Conservation (phyloP, 2,329 filamentous ascomycete genomes). For the Leptographium wingfieldii region DNA sequence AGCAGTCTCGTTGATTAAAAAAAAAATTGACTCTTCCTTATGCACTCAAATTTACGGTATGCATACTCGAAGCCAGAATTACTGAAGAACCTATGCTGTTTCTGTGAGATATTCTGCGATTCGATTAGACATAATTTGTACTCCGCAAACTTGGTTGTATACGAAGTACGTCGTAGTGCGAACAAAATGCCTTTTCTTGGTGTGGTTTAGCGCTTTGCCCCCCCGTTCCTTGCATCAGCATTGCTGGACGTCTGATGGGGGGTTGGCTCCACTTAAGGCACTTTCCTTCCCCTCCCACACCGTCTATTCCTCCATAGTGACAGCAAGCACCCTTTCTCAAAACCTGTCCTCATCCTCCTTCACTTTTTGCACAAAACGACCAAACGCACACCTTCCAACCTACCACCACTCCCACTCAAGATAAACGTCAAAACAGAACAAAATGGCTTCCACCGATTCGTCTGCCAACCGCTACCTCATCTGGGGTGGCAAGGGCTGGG, state of each 20-base stretch:
- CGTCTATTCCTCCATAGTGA: neutral
- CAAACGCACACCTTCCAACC: neutral
- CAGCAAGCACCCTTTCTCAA: neutral
- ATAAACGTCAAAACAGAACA: constrained; percentile 1
- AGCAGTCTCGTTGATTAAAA: too few relatives aligned
- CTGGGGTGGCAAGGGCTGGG: constrained; percentile 52
- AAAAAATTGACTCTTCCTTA: too few relatives aligned
- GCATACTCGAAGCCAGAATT: too few relatives aligned
- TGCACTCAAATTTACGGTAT: too few relatives aligned
- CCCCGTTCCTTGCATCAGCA: neutral
- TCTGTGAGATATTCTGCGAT: too few relatives aligned
- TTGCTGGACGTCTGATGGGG: neutral
- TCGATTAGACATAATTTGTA: too few relatives aligned
- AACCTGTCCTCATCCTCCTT: neutral
- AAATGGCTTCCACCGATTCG: constrained; percentile 8
- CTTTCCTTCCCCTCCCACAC: neutral
- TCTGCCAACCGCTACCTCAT: constrained; percentile 41
- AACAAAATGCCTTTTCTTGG: too few relatives aligned
- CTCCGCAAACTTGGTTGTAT: too few relatives aligned
- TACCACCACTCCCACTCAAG: neutral
- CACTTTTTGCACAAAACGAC: neutral
- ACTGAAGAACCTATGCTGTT: too few relatives aligned
- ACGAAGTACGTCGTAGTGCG: too few relatives aligned
- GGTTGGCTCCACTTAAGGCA: neutral
- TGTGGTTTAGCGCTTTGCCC: neutral